These are phyloP conservation scores for Rhexocercosporidium sp. DNA, from an alignment of 2,329 filamentous ascomycete genomes.

Conservation along the genomic window DNA sequence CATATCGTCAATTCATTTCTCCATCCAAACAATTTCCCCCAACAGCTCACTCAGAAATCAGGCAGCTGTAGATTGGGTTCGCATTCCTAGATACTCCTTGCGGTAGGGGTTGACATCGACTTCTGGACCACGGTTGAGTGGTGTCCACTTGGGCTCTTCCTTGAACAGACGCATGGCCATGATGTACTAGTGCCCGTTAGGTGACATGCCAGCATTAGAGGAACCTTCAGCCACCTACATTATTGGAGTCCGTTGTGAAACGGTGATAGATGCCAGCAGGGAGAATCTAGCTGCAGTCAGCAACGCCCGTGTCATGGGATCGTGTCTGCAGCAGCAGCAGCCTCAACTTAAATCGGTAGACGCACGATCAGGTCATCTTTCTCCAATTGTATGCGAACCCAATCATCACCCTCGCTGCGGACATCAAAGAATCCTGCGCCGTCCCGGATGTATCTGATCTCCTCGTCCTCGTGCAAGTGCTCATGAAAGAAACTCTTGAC, in stretches of 20 bases:
- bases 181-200: conserved; percentile 69
- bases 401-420: conserved; percentile 78
- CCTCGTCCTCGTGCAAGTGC: conserved; percentile 97
- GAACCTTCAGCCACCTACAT: conserved; percentile 63
- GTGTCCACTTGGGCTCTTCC: conserved; percentile 98
- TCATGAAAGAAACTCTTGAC: conserved; percentile 94
- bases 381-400: conserved; percentile 84
- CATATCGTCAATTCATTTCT: conserved; percentile 3
- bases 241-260: conserved; percentile 90
- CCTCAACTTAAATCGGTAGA: not conserved
- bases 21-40: not conserved
- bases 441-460: conserved; percentile 92
- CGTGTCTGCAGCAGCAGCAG: not conserved
- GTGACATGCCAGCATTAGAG: conserved; percentile 1
- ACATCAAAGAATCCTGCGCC: conserved; percentile 95
- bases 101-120: conserved; percentile 81
- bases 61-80: conserved; percentile 8
- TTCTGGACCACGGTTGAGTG: conserved; percentile 79
- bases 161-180: conserved; percentile 97
- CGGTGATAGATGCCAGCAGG: conserved; percentile 96
- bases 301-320: not conserved
- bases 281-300: conserved; percentile 60
- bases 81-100: conserved; percentile 70
- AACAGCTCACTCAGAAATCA: not conserved
- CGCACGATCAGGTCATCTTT: conserved; percentile 80